Evolutionary conservation across 495 filamentous ascomycete genomes (phyloP), one percentile per base, ranked within the genome.

Genomic region (Filosporella fistucella): DNA sequence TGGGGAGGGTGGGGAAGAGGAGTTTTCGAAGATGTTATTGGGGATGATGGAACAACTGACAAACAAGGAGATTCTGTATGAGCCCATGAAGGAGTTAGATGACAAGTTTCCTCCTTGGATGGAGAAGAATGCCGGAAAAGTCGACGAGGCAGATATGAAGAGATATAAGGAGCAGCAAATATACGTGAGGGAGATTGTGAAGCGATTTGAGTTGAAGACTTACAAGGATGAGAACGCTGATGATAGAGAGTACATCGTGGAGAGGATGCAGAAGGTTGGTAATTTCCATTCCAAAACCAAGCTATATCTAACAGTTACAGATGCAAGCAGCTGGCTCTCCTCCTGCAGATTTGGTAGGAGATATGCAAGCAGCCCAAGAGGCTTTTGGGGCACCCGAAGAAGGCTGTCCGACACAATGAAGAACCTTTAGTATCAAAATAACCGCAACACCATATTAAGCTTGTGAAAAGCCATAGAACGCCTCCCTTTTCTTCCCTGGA

Each of bases 11-110:
- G 75, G 73, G 45, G 89, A 97, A 17, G 89, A 91, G 46, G 89
- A 95, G 51, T 84, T 96, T 56, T 86, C 84, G 21, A 91, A 93
- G 66, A 86, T 97, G 82, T 75, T 97, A 24, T 72, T 94, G 71
- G 87, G 85, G 22, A 95, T 96, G 89, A 97, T 98, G 91, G 89
- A 97, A 65, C 89, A 98, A 64, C 71, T 98, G 46, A 96, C 93
- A 1, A 94, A 93, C 60, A 97, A 95, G 71, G 93, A 98, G 59
- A 95, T 98, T 48, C 69, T 98, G 34, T 96, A 98, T 58, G 91
- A 96, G 68, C 93, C 93, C 13, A 96, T 98, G 91, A 95, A 93
- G 70, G 94, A 98, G 67, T 66, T 97, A 51, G 71, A 91, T 60
- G 82, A 85, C 20, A 96, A 96, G 65, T 98, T 91, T 59, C 89